Evolutionary conservation across 306 rosid species (phyloP).

Genomic region (Dalbergia cultrata): DNA sequence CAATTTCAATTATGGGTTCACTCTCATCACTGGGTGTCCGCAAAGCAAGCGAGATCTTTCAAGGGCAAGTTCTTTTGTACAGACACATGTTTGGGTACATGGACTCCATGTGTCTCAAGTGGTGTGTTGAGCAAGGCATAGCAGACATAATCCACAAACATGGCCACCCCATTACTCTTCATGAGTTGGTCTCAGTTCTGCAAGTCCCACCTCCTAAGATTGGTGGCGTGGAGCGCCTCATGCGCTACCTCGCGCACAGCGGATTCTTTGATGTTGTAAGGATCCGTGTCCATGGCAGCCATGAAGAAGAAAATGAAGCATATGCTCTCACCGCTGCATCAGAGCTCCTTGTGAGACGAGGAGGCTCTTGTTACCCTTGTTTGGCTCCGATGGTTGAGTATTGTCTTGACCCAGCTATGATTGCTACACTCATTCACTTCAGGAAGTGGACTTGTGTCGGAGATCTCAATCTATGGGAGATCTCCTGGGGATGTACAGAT

Average conservation of each 20-base stretch:
- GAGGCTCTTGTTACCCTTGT: not conserved
- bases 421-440: not conserved
- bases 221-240: constrained; percentile 30
- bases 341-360: constrained; percentile 16
- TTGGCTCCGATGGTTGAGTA: not conserved
- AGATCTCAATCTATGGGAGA: not conserved
- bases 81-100: not conserved
- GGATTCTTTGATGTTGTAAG: constrained; percentile 37
- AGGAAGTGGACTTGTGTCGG: constrained; percentile 19
- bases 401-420: not conserved
- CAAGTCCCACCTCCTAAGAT: constrained; percentile 43
- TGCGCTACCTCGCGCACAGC: constrained; percentile 41
- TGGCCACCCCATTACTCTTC: constrained; percentile 49
- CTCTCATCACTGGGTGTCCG: too few relatives aligned
- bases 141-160: constrained; percentile 27
- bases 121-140: constrained; percentile 37
- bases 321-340: constrained; percentile 44
- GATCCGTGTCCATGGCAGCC: not conserved
- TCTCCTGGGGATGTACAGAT: constrained; percentile 9
- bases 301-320: constrained; percentile 45
- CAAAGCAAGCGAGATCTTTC: constrained; percentile 12
- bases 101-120: constrained; percentile 14
- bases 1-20: constrained; percentile 8
- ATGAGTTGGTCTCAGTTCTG: constrained; percentile 46
- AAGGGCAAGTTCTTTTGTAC: constrained; percentile 36